Evolutionary conservation across 1,139 yeast species (phyloP), one percentile per base, ranked within the genome.

Genomic region (Candida tropicalis): DNA sequence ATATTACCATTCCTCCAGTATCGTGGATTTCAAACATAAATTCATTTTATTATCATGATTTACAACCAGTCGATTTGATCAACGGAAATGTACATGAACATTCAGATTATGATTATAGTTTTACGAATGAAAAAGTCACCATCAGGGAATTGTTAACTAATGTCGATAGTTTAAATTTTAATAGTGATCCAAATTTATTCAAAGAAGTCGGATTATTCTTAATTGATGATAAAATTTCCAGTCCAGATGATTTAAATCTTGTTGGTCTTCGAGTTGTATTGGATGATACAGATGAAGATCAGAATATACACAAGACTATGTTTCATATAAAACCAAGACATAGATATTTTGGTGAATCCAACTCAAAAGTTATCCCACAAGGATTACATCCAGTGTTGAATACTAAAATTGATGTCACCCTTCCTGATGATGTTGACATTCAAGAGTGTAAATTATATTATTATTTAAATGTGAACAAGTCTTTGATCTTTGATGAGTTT

Each of bases 321-420:
- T 71, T 73, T 52, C 78, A 73, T 49, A 57, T 70, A 9, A 70
- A 70, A 45, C 78, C 78, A 8, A 60, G 75, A 44, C 75, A 68
- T 51, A 57, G 78, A 43, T 32, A 40, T 1, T 41, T 49, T 0
- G 42, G 41, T 0, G 24, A 37, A 15, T 18, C 35, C 3, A 15
- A 3, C 3, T 50, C 61, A 4, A 17, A 38, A 5, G 41, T 66
- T 4, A 35, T 48, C 4, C 48, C 58, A 1, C 66, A 67, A 42
- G 77, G 79, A 0, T 59, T 73, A 40, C 79, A 73, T 49, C 79
- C 78, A 2, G 52, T 64, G 6, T 42, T 70, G 22, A 50, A 49
- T 3, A 55, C 58, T 5, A 36, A 43, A 0, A 32, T 54, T 9
- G 29, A 46, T 3, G 33, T 43, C 4, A 49, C 55, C 1, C 36